These are phyloP conservation scores for Saccharomyces pastorianus DNA, from an alignment of 1,139 yeast species.

Conservation along the genomic window DNA sequence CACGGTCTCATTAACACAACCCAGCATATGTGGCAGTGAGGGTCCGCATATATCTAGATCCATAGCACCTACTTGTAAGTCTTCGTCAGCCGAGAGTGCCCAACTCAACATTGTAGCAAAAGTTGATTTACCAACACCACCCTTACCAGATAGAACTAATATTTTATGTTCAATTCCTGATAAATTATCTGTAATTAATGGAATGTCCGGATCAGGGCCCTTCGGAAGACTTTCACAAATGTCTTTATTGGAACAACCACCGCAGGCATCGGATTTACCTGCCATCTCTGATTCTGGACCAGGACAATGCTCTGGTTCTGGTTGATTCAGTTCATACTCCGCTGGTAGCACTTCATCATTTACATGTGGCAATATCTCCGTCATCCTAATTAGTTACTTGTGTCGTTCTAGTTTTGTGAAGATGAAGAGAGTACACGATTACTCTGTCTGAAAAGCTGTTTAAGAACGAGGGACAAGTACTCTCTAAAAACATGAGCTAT, in stretches of 20 bases:
- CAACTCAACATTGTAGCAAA: constrained; percentile 91
- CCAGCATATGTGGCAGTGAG: constrained; percentile 88
- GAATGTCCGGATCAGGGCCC: constrained; percentile 94
- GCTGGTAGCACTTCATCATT: constrained; percentile 20
- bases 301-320: constrained; percentile 95
- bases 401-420: not conserved
- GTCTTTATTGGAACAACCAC: constrained; percentile 87
- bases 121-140: constrained; percentile 97
- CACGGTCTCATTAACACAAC: constrained; percentile 78
- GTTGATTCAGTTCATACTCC: constrained; percentile 32
- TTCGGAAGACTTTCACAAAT: constrained; percentile 83
- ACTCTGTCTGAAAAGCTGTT: not conserved
- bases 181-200: constrained; percentile 60
- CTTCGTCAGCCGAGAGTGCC: constrained; percentile 89
- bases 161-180: constrained; percentile 70
- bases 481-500: not conserved
- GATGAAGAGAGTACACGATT: not conserved
- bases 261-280: constrained; percentile 89
- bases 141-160: constrained; percentile 86
- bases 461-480: not conserved
- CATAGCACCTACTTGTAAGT: constrained; percentile 87
- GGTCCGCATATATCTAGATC: constrained; percentile 98
- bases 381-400: constrained; percentile 7
- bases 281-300: constrained; percentile 94
- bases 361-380: constrained; percentile 12